Evolutionary conservation across 1,139 yeast species (phyloP), one percentile per base, ranked within the genome.

Genomic region (Sugiyamaella neomexicana): DNA sequence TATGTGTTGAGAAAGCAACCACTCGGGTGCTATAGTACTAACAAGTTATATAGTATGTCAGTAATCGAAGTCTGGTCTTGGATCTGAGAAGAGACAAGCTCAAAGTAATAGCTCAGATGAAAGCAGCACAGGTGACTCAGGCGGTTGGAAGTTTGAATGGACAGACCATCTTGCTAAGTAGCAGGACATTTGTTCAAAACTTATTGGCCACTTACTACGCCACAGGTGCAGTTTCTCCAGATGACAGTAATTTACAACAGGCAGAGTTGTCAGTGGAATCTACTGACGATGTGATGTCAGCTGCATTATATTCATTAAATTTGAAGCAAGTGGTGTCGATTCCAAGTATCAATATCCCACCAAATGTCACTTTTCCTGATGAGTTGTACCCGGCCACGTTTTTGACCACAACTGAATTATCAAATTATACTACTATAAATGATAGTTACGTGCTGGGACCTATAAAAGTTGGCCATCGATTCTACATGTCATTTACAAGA

Each of bases 61-160:
- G 87, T 69, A 88, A 86, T 66, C 81, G 89, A 15, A 69, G 75
- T 13, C 85, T 84, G 58, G 80, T 86, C 58, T 77, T 83, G 52
- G 72, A 78, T 52, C 73, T 88, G 52, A 76, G 95, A 62, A 80
- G 83, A 1, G 90, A 87, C 57, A 78, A 93, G 58, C 73, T 90
- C 32, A 83, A 80, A 62, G 87, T 89, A 43, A 87, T 89, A 20
- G 86, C 96, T 5, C 89, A 88, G 65, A 75, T 89, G 58, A 89
- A 88, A 67, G 81, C 91, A 1, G 81, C 93, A 0, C 97, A 90
- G 69, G 78, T 89, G 17, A 77, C 79, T 52, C 96, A 89, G 69
- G 80, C 82, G 36, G 71, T 89, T 54, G 79, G 80, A 57, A 78
- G 77, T 55, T 72, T 84, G 43, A 82, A 81, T 65, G 89, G 85